Evolutionary conservation across 306 rosid species (phyloP).

Genomic region (Vigna unguiculata): DNA sequence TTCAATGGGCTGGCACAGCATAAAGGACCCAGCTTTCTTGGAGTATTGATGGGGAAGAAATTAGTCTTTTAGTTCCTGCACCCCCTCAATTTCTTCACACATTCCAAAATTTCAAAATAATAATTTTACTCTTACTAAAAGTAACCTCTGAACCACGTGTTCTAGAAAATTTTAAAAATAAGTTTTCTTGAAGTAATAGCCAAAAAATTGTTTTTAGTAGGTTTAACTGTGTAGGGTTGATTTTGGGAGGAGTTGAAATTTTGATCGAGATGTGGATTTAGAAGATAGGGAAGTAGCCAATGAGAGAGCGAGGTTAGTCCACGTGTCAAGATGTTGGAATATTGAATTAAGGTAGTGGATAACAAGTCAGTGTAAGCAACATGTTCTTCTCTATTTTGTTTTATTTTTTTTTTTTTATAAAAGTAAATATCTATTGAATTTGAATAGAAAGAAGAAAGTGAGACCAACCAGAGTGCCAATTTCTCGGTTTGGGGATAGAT

Average conservation of each 20-base stretch:
- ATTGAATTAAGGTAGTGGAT: conserved; percentile 46
- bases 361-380: conserved; percentile 33
- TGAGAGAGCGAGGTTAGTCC: conserved; percentile 46
- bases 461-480: conserved; percentile 14
- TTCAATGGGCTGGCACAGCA: not conserved
- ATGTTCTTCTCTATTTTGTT: not conserved
- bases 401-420: not conserved
- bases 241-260: no score
- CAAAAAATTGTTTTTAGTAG: no score
- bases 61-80: no score
- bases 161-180: no score
- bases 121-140: no score
- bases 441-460: conserved; percentile 8
- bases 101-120: no score
- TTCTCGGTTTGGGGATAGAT: conserved; percentile 23
- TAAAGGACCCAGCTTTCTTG: not conserved
- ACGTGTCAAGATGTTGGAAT: conserved; percentile 58
- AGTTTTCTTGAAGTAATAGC: no score
- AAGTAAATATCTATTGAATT: not conserved
- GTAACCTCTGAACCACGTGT: no score
- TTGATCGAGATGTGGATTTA: conserved; percentile 42
- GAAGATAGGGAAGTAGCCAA: conserved; percentile 78
- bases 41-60: no score
- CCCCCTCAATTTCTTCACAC: no score
- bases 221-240: no score